Base-by-base conservation (phyloP, 1,284 basidiomycete species). In the Austroboletus rostrupii region DNA sequence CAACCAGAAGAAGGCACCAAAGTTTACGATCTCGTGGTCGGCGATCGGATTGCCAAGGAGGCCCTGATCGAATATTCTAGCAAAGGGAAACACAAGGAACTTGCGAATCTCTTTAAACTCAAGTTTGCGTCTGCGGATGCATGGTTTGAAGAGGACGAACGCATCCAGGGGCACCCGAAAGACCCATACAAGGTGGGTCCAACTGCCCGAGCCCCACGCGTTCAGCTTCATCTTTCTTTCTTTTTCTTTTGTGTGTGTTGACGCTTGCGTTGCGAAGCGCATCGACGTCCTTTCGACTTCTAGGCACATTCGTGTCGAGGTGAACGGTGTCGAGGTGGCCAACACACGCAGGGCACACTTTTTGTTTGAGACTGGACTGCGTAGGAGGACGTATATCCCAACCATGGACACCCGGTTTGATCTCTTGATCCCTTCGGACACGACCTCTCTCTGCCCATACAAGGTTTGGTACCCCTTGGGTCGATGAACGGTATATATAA, bases 141-240 rank as follows among this genome's bases (percentile, higher is more conserved):
- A 2, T 85, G 83, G 83, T 81, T 85, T 48, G 82, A 85, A 65
- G 83, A 85, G 56, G 82, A 84, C 39, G 80, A 85, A 49, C 63
- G 78, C 52, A 74, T 84, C 32, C 80, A 73, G 49, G 70, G 74
- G 3, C 83, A 86, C 55, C 79, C 81, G 8, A 84, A 80, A 57
- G 81, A 86, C 60, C 82, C 82, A 0, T 85, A 83, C 67, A 85
- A 85, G 73, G 83, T 83, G 11, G 40, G 52, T 12, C 23, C 0
- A 5, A 13, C 19, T 14, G n/a, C n/a, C 23, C 23, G 23, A 26
- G 23, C 23, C 23, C 23, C 23, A 26, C 23, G 23, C 23, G 6
- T 1, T 26, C 23, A 26, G 23, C 23, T 26, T 26, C 6, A 26
- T 8, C 23, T 26, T 26, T 26, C 17, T 37, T n/a, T n/a, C n/a